A percentile compares a stretch with the other conserved stretches of the same genome.
phyloP scores from a whole-genome alignment of 2,329 filamentous ascomycete species.

The Gliomastix tumulicola region DNA sequence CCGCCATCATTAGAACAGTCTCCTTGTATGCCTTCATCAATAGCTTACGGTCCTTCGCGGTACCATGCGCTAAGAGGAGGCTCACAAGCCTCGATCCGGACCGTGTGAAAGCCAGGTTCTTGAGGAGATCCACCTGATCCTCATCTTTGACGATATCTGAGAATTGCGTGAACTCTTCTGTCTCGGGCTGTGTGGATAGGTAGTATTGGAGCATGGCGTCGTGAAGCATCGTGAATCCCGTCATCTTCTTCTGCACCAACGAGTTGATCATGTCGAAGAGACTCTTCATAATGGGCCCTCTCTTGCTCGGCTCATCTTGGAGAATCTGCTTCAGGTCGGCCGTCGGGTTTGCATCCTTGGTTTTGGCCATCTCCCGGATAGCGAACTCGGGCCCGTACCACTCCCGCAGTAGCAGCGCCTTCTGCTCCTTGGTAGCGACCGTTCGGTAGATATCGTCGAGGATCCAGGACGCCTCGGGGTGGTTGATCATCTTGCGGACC shows the following conservation, averaged over 20 bases:
- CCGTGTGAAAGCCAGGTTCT: slow-evolving; percentile 94
- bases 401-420: slow-evolving; percentile 76
- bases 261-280: slow-evolving; percentile 83
- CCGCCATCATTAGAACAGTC: slow-evolving; percentile 77
- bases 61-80: slow-evolving; percentile 74
- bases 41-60: slow-evolving; percentile 86
- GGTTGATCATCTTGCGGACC: slow-evolving; percentile 88
- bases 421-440: slow-evolving; percentile 79
- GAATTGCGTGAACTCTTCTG: slow-evolving; percentile 79
- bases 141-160: slow-evolving; percentile 87
- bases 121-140: slow-evolving; percentile 80
- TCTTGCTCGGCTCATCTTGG: slow-evolving; percentile 73
- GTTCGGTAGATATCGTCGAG: slow-evolving; percentile 93
- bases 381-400: slow-evolving; percentile 96
- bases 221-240: slow-evolving; percentile 94
- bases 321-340: slow-evolving; percentile 72
- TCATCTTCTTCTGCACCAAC: slow-evolving; percentile 92
- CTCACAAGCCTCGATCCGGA: slow-evolving; percentile 78
- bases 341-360: slow-evolving; percentile 44
- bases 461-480: slow-evolving; percentile 95
- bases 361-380: slow-evolving; percentile 53
- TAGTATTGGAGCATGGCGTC: slow-evolving; percentile 98
- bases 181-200: slow-evolving; percentile 67
- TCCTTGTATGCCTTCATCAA: slow-evolving; percentile 88
- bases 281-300: slow-evolving; percentile 77